Percentiles rank a stretch among this genome's conserved stretches.
These are phyloP conservation scores for Paratrypanosoma confusum DNA, from an alignment of 208 protist genomes.

Conservation along the genomic window DNA sequence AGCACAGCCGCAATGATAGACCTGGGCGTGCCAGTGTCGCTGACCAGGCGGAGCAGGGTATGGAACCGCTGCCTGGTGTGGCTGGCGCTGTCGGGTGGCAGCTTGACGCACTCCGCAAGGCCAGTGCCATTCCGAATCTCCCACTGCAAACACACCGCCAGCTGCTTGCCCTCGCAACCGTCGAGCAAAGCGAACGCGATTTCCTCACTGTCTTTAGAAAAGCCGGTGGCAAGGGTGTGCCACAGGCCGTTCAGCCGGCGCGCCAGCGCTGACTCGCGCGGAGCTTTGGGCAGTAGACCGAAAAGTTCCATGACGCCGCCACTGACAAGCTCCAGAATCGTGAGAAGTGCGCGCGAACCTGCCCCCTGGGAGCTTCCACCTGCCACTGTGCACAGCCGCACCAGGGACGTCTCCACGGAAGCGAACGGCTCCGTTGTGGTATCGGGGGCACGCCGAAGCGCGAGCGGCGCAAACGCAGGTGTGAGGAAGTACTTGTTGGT, in stretches of 20 bases:
- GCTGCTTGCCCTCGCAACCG: too few relatives aligned
- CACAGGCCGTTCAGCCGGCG: conserved; percentile 7
- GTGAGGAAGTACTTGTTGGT: conserved; percentile 58
- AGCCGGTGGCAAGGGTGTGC: too few relatives aligned
- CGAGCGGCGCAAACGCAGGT: conserved; percentile 49
- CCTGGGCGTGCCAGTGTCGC: too few relatives aligned
- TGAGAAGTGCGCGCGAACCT: conserved; percentile 15
- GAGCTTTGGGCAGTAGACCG: conserved; percentile 1
- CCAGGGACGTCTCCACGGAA: conserved; percentile 20
- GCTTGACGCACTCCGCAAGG: too few relatives aligned
- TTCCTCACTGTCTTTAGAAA: too few relatives aligned
- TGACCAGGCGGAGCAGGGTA: too few relatives aligned
- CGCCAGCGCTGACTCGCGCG: not conserved
- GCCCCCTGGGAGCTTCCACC: conserved; percentile 37
- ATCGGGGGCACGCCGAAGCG: conserved; percentile 16
- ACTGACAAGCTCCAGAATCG: conserved; percentile 30
- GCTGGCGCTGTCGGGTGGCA: too few relatives aligned
- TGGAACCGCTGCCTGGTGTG: too few relatives aligned
- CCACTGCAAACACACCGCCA: too few relatives aligned
- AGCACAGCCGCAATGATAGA: too few relatives aligned
- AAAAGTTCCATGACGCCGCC: conserved; percentile 35
- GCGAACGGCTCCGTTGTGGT: conserved; percentile 5
- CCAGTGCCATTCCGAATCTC: too few relatives aligned
- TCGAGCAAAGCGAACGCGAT: too few relatives aligned
- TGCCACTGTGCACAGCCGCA: conserved; percentile 25